Evolutionary conservation across 2,329 filamentous ascomycete genomes (phyloP), one percentile per base, ranked within the genome.

Genomic region (Aspergillus latus): DNA sequence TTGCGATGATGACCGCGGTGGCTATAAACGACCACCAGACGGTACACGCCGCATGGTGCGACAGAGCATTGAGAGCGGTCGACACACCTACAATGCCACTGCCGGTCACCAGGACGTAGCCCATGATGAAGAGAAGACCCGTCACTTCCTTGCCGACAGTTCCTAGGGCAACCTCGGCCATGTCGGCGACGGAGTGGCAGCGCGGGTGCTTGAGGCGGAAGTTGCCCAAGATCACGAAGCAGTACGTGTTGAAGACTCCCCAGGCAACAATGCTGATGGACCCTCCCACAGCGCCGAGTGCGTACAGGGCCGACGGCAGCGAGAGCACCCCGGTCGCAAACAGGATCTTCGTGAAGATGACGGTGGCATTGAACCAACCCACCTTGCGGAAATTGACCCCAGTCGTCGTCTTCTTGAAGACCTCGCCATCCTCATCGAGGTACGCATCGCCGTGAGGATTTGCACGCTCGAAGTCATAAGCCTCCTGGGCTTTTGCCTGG

Each of bases 31-130:
- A 76, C 69, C 78, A 87, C 73, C 76, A 83, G 13, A 83, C 82
- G 0, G 84, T 85, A 64, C 84, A 88, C 4, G 80, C 72, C 2
- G 79, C 80, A 62, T 87, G 84, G 29, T 76, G 74, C 0, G 82
- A 84, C 1, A 87, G 73, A 0, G 83, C 82, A 62, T 88, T 87
- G 51, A 87, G 71, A 0, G 78, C 84, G 0, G 82, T 82, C 0
- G 83, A 83, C 1, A 84, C 78, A 10, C 82, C 82, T 36, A 87
- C 75, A 57, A 87, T 84, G 5, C 84, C 83, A 0, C 80, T 81
- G 1, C 79, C 83, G 6, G 78, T 76, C 34, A 80, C 80, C 11
- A 87, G 79, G 40, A 84, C 76, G 57, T 83, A 85, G 4, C 80
- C 82, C 5, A 85, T 69, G 13, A 85, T 76, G 68, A 86, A 86